Evolutionary conservation across 345 rosid genomes (phyloP), one percentile per base, ranked within the genome.

Genomic region (Aquilaria yunnanensis): DNA sequence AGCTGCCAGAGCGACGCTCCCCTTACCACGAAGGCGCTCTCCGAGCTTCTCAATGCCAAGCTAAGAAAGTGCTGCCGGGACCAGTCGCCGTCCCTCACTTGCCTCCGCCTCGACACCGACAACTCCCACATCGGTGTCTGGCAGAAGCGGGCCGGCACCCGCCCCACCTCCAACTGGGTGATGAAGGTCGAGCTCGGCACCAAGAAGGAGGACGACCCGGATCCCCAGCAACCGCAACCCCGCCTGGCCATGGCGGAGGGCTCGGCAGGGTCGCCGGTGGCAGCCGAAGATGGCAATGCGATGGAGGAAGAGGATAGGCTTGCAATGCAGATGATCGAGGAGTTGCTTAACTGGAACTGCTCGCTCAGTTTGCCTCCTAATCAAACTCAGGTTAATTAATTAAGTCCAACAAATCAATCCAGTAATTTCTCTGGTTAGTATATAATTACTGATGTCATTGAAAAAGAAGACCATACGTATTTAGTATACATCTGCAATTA

Each of bases 291-390:
- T 0, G 65, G 58, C 37, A 68, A 59, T 50, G 62, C 50, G 48
- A 63, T 58, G 9, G 76, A 66, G 31, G 96, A 85, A 37, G 96
- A 81, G 51, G 88, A 85, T 56, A 66, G 63, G 45, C 49, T 85
- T 67, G 80, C 92, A 9, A 58, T 85, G 89, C 92, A 88, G 71
- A 85, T 85, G 96, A 80, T 88, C 48, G 96, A 88, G 66, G 96
- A 88, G 62, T 59, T 88, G 16, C 89, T 85, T 0, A 78, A 74
- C 41, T 83, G 88, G 83, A 79, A 80, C 9, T 81, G 77, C 64
- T 77, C 76, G 23, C 23, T 23, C 23, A 23, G 23, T 67, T 47
- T 47, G 31, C 9, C 60, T 48, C 57, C 68, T 30, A 7, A 53
- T 32, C 29, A 60, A 16, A 16, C 9, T 60, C 61, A 60, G 14